phyloP scores from a whole-genome alignment of 306 rosid species.

The Corylus avellana region DNA sequence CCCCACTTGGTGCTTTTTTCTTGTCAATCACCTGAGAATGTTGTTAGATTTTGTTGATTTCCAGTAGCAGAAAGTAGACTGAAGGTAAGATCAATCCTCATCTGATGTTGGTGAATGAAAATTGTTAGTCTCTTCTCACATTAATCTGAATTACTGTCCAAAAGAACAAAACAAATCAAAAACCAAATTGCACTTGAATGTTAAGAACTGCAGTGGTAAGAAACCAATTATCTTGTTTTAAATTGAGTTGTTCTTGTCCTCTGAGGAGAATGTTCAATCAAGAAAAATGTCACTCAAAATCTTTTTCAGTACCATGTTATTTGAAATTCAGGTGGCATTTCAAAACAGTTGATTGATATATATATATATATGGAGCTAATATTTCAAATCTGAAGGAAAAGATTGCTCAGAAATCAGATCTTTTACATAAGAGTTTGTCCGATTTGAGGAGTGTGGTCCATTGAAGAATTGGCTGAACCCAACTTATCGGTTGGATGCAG shows the following conservation, averaged over 20 bases:
- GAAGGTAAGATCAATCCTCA: not conserved
- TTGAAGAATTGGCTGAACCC: not conserved
- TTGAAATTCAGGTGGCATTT: not conserved
- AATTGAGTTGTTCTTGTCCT: not conserved
- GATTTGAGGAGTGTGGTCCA: not conserved
- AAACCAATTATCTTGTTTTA: not conserved
- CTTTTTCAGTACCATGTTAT: not conserved
- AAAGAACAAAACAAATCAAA: not conserved
- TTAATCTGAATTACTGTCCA: not conserved
- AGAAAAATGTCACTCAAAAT: not conserved
- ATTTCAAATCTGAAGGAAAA: not conserved
- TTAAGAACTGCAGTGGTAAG: not conserved
- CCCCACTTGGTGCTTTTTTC: constrained; percentile 9
- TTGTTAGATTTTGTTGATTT: not conserved
- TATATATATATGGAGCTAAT: not conserved
- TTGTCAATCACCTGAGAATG: not conserved
- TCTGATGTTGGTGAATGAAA: not conserved
- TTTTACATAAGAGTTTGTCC: not conserved
- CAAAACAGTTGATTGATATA: not conserved
- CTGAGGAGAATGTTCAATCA: not conserved
- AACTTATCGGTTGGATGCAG: not conserved
- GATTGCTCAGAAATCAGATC: not conserved
- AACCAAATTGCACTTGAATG: not conserved
- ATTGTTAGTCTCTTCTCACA: not conserved
- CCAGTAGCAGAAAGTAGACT: not conserved